A percentile compares a stretch with the other conserved stretches of the same genome.
Conservation (phyloP, 2,329 filamentous ascomycete genomes). For the Hypoxylon sp. region DNA sequence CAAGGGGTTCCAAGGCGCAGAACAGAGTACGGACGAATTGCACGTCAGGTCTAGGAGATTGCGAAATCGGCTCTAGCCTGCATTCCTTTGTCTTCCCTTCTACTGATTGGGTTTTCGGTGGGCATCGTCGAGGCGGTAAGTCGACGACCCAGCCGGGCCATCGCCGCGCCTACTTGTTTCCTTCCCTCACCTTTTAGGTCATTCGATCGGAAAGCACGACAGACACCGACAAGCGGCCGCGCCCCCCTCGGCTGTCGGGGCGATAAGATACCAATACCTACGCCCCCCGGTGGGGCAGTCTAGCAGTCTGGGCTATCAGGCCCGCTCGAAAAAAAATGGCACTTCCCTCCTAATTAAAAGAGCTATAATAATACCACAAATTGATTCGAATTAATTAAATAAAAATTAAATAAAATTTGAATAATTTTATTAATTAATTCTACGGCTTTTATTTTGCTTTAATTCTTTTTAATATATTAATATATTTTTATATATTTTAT, state of each 20-base stretch:
- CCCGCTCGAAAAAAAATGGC: no score
- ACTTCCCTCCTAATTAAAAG: no score
- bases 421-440: no score
- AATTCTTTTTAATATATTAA: no score
- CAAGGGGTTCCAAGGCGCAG: conserved; percentile 12
- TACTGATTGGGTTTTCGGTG: conserved; percentile 2
- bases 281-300: no score
- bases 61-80: conserved; percentile 38
- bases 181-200: conserved; percentile 40
- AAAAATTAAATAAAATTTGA: no score
- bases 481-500: no score
- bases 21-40: conserved; percentile 21
- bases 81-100: conserved; percentile 15
- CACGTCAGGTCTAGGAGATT: conserved; percentile 29
- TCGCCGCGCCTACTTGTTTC: conserved; percentile 38
- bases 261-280: background rate
- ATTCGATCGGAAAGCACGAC: conserved; percentile 36
- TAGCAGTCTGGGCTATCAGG: no score
- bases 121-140: conserved; percentile 41
- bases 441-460: no score
- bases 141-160: conserved; percentile 46
- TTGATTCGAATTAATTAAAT: no score
- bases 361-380: no score
- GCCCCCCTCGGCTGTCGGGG: conserved; percentile 48
- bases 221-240: conserved; percentile 43